phyloP scores from a whole-genome alignment of 2,329 filamentous ascomycete genomes.

The Fusarium sp. region DNA sequence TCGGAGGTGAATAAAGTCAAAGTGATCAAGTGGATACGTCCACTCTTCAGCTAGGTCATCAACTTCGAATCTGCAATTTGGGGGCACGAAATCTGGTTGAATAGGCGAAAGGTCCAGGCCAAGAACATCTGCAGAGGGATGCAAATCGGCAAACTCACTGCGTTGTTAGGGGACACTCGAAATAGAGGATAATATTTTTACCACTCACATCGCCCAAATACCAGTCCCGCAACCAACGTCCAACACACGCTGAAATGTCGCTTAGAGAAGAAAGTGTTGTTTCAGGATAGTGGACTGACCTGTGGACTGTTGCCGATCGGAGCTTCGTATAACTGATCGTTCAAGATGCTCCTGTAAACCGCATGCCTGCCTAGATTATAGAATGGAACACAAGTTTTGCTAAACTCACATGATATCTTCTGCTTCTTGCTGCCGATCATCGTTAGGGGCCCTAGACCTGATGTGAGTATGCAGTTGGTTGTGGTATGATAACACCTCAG shows the following conservation, averaged over 20 bases:
- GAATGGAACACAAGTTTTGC: accelerated
- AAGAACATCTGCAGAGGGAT: constrained; percentile 59
- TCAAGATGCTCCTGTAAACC: constrained; percentile 46
- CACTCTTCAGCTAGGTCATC: constrained; percentile 67
- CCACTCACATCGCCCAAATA: constrained; percentile 52
- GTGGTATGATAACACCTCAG: accelerated
- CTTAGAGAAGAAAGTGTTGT: accelerated
- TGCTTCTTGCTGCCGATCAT: constrained; percentile 44
- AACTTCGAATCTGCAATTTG: constrained; percentile 72
- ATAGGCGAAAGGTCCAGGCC: constrained; percentile 69
- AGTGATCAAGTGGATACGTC: constrained; percentile 58
- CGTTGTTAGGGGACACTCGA: neutral
- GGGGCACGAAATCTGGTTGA: constrained; percentile 66
- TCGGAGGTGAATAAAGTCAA: constrained; percentile 70
- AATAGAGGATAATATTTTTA: neutral
- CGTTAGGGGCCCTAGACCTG: constrained; percentile 41
- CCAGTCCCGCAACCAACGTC: constrained; percentile 54
- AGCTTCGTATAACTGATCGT: constrained; percentile 48
- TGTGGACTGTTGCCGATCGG: constrained; percentile 48
- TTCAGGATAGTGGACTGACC: neutral
- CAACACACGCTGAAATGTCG: constrained; percentile 14
- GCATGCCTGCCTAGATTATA: constrained; percentile 30
- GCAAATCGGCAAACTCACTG: constrained; percentile 51
- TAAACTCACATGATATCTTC: constrained; percentile 43
- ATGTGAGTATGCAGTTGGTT: neutral